These are phyloP conservation scores for Sclerotinia sclerotiorum DNA, from an alignment of 2,329 filamentous ascomycete genomes.

Conservation along the genomic window DNA sequence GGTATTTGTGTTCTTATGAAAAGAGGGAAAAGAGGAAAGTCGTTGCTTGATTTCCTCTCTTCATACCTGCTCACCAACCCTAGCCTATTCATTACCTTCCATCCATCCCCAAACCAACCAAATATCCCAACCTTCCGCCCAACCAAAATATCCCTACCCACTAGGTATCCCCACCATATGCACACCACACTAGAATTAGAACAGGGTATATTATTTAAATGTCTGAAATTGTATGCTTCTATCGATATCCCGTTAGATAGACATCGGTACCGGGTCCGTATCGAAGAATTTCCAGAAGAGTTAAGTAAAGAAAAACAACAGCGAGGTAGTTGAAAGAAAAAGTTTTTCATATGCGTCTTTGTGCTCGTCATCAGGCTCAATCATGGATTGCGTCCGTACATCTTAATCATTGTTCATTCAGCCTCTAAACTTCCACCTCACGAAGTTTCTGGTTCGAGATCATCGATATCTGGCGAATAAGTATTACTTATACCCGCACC, in stretches of 20 bases:
- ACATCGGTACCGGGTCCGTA: not conserved
- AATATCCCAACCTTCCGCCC: not conserved
- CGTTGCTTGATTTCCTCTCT: not conserved
- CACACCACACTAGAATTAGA: conserved; percentile 9
- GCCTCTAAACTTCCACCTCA: conserved; percentile 19
- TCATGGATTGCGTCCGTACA: not conserved
- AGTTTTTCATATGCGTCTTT: not conserved
- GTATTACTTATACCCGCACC: conserved; percentile 18
- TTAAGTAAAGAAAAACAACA: conserved; percentile 1
- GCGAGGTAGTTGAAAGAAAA: conserved; percentile 5
- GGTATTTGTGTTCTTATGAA: not conserved
- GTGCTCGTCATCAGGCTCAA: not conserved
- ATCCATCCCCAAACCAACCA: conserved; percentile 4
- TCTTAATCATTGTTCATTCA: not conserved
- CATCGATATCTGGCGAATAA: conserved; percentile 10
- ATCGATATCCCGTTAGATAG: not conserved
- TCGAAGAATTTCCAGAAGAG: conserved; percentile 12
- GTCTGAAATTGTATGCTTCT: conserved; percentile 7
- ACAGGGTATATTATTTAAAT: conserved; percentile 18
- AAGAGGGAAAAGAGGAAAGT: not conserved
- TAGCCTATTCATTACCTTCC: not conserved
- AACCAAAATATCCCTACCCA: not conserved
- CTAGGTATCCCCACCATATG: not conserved
- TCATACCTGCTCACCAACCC: not conserved
- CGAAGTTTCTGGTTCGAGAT: conserved; percentile 30